Conservation (phyloP, 2,329 filamentous ascomycete genomes). For the Blastomyces parvus region DNA sequence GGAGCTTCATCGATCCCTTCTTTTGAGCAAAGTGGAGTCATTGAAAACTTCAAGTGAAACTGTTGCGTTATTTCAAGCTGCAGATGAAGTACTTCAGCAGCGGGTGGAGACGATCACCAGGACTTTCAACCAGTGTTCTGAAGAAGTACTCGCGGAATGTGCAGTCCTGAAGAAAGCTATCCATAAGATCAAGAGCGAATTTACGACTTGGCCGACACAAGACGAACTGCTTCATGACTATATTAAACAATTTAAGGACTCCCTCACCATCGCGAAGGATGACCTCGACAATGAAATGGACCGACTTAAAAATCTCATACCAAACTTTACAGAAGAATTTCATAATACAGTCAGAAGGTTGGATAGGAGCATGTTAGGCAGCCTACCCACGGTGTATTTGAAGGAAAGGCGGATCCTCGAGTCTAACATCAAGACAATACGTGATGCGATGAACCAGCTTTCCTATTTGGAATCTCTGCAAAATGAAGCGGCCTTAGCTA, state of each 20-base stretch:
- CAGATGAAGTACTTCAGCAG: not conserved
- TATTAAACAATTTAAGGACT: conserved; percentile 3
- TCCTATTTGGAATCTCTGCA: not conserved
- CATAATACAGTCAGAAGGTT: not conserved
- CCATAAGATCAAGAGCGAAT: not conserved
- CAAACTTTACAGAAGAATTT: not conserved
- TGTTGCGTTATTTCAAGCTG: not conserved
- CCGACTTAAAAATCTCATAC: not conserved
- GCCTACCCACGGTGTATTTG: not conserved
- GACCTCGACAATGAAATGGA: conserved; percentile 1
- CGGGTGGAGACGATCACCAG: not conserved
- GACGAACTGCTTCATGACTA: not conserved
- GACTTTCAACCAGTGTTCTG: not conserved
- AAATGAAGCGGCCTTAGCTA: not conserved
- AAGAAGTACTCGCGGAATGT: not conserved
- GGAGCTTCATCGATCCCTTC: not conserved
- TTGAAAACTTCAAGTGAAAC: not conserved
- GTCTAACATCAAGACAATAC: not conserved
- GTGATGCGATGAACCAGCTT: not conserved
- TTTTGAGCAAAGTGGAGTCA: not conserved
- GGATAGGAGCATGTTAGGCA: not conserved
- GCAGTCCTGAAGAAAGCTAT: not conserved
- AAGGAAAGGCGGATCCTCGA: not conserved
- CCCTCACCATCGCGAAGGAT: conserved; percentile 1
- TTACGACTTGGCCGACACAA: not conserved